phyloP scores from a whole-genome alignment of 2,329 filamentous ascomycete species.

The Paecilomyces formosus region DNA sequence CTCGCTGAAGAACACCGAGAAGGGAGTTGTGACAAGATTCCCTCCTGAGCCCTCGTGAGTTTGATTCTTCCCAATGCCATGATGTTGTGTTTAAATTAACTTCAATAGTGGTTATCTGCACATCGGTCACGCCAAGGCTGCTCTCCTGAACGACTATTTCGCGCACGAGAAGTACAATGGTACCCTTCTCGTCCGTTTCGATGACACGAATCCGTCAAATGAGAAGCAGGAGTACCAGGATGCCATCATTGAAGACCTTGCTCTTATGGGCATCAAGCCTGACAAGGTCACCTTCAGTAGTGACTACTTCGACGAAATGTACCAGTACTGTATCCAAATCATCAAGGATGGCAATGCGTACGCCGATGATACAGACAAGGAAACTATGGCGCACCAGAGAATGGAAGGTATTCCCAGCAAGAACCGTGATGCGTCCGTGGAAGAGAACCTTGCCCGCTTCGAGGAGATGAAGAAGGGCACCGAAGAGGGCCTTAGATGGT shows the following conservation, averaged over 20 bases:
- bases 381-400: constrained; percentile 78
- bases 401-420: constrained; percentile 76
- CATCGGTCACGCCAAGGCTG: constrained; percentile 92
- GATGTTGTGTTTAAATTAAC: constrained; percentile 2
- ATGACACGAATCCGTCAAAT: constrained; percentile 95
- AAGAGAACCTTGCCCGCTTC: constrained; percentile 80
- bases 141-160: constrained; percentile 92
- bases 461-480: constrained; percentile 88
- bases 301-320: constrained; percentile 90
- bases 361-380: constrained; percentile 86
- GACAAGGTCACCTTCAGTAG: constrained; percentile 84
- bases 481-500: constrained; percentile 73
- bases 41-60: constrained; percentile 83
- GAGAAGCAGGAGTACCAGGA: constrained; percentile 97
- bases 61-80: not conserved
- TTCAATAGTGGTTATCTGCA: constrained; percentile 65
- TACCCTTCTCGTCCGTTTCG: constrained; percentile 83
- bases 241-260: constrained; percentile 83
- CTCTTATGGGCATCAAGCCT: constrained; percentile 83
- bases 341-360: constrained; percentile 86
- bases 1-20: constrained; percentile 72
- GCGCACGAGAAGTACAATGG: constrained; percentile 89
- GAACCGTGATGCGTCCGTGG: constrained; percentile 67
- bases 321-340: constrained; percentile 74
- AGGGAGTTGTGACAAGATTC: constrained; percentile 87